Conservation (phyloP, 768 basidiomycete species). For the Boletus bicolor region DNA sequence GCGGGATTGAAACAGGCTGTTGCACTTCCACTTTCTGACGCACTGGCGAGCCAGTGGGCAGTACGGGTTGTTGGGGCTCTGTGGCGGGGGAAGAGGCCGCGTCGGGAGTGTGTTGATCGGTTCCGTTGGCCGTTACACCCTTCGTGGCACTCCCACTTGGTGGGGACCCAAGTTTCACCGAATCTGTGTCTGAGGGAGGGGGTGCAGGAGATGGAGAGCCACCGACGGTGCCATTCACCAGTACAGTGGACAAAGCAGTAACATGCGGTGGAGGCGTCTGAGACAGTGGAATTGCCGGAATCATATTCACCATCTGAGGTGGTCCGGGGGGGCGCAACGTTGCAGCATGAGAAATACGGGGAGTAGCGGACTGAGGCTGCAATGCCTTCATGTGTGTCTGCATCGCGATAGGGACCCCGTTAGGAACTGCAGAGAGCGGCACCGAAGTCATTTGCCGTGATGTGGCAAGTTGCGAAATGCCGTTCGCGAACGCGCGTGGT, state of each 20-base stretch:
- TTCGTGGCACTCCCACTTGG: constrained; percentile 25
- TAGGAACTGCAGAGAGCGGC: constrained; percentile 30
- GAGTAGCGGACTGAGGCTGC: constrained; percentile 46
- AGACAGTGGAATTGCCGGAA: constrained; percentile 28
- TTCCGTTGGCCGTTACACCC: constrained; percentile 30
- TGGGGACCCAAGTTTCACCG: constrained; percentile 15
- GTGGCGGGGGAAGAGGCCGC: constrained; percentile 3
- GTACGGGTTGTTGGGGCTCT: constrained; percentile 24
- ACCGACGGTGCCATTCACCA: constrained; percentile 36
- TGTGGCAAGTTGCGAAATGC: constrained; percentile 24
- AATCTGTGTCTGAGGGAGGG: constrained; percentile 44
- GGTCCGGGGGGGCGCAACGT: constrained; percentile 32
- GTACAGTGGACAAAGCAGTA: constrained; percentile 19
- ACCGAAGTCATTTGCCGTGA: constrained; percentile 22
- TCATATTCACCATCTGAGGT: constrained; percentile 35
- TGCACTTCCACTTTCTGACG: constrained; percentile 51
- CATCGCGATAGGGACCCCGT: constrained; percentile 56
- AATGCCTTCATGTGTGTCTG: constrained; percentile 61
- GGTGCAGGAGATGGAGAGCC: constrained; percentile 33
- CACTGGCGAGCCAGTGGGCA: constrained; percentile 35
- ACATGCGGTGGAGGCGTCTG: constrained; percentile 36
- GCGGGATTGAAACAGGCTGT: constrained; percentile 38
- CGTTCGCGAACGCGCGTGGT: constrained; percentile 22
- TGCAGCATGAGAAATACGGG: constrained; percentile 54
- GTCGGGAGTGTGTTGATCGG: constrained; percentile 24